These are phyloP conservation scores for Raphanus sativus DNA, from an alignment of 345 rosid species.

Conservation along the genomic window DNA sequence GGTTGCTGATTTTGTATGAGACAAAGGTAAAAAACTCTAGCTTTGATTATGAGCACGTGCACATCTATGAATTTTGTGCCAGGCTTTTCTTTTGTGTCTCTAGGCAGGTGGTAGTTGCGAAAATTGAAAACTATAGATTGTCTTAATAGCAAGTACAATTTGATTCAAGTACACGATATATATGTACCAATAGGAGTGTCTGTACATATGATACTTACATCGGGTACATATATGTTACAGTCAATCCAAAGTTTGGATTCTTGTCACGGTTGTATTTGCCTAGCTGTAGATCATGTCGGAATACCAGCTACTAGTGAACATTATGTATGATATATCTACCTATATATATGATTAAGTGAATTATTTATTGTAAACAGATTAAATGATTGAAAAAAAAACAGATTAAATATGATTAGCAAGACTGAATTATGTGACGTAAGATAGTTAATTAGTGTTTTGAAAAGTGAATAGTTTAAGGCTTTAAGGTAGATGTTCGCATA, in stretches of 20 bases:
- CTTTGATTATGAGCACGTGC: slow-evolving; percentile 19
- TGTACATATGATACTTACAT: background rate
- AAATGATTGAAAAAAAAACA: too few species aligned
- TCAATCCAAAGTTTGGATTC: slow-evolving; percentile 8
- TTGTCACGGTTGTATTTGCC: slow-evolving; percentile 1
- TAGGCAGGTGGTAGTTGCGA: slow-evolving; percentile 28
- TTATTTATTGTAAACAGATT: too few species aligned
- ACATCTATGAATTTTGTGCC: slow-evolving; percentile 8
- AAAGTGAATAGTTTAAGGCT: background rate
- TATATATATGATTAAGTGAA: too few species aligned
- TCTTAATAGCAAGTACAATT: slow-evolving; percentile 8
- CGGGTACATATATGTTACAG: background rate
- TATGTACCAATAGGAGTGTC: background rate
- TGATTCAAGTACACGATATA: background rate
- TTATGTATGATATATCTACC: too few species aligned
- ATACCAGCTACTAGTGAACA: too few species aligned
- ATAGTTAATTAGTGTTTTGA: background rate
- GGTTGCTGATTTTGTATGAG: background rate
- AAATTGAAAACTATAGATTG: background rate
- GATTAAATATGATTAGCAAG: background rate
- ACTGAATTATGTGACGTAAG: background rate
- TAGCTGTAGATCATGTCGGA: slow-evolving; percentile 16
- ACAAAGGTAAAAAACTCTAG: background rate
- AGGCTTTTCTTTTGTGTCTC: background rate
- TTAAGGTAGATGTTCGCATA: background rate